Evolutionary conservation across 2,329 filamentous ascomycete genomes (phyloP).

Genomic region (Shiraia bambusicola): DNA sequence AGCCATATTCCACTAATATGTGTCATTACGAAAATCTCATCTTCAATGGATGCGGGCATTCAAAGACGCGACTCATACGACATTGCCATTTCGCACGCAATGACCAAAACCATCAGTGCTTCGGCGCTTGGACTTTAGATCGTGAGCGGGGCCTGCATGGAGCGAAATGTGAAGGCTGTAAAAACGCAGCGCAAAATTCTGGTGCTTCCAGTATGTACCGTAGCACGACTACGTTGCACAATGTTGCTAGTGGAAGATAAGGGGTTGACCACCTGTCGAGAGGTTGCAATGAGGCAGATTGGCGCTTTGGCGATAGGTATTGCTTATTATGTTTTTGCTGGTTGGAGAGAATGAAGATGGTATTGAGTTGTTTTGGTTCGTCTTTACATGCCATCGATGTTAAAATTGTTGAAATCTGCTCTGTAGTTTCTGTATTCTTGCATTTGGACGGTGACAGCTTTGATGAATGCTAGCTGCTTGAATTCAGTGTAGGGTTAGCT

Average conservation of each 20-base stretch:
- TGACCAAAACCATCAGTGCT: slow-evolving; percentile 69
- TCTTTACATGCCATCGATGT: too few species aligned
- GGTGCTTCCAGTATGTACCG: background rate
- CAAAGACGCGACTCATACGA: slow-evolving; percentile 60
- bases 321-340: too few species aligned
- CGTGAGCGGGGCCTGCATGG: slow-evolving; percentile 58
- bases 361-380: too few species aligned
- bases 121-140: slow-evolving; percentile 64
- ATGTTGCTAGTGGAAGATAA: background rate
- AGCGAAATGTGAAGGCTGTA: slow-evolving; percentile 8
- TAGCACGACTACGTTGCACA: background rate
- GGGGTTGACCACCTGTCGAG: background rate
- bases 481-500: too few species aligned
- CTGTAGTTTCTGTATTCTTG: too few species aligned
- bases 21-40: slow-evolving; percentile 71
- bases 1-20: slow-evolving; percentile 49
- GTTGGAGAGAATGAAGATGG: too few species aligned
- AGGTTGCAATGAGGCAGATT: background rate
- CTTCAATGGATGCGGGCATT: slow-evolving; percentile 64
- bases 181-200: background rate
- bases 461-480: too few species aligned
- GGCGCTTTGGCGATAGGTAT: background rate
- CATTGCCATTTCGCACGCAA: slow-evolving; percentile 77
- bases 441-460: too few species aligned
- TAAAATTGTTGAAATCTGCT: too few species aligned